These are phyloP conservation scores for Acacia concinna DNA, from an alignment of 331 rosid species.

Conservation along the genomic window DNA sequence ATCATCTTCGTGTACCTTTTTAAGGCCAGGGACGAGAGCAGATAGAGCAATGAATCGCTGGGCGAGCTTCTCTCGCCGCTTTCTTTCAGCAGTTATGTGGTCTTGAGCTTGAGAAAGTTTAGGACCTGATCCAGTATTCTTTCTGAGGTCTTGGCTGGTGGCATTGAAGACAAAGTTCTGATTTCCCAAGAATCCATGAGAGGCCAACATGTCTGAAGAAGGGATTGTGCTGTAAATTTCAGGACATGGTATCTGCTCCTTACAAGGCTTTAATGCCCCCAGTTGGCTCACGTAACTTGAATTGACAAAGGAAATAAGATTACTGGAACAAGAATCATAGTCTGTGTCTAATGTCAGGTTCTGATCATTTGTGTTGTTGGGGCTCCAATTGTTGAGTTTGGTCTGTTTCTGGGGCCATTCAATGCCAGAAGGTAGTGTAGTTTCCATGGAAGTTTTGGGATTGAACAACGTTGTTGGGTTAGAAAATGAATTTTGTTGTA, in stretches of 20 bases:
- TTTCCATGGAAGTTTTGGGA: slow-evolving; percentile 44
- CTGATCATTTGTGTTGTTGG: slow-evolving; percentile 37
- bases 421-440: slow-evolving; percentile 26
- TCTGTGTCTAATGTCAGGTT: slow-evolving; percentile 27
- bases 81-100: slow-evolving; percentile 83
- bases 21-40: slow-evolving; percentile 85
- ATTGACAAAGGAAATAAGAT: slow-evolving; percentile 51
- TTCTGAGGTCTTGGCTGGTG: slow-evolving; percentile 40
- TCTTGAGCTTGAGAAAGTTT: slow-evolving; percentile 68
- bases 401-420: slow-evolving; percentile 56
- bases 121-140: slow-evolving; percentile 38
- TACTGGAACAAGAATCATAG: slow-evolving; percentile 45
- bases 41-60: slow-evolving; percentile 85
- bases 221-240: slow-evolving; percentile 37
- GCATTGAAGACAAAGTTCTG: slow-evolving; percentile 43
- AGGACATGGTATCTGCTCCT: slow-evolving; percentile 57
- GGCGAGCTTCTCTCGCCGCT: slow-evolving; percentile 87
- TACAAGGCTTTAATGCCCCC: slow-evolving; percentile 54
- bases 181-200: slow-evolving; percentile 51
- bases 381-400: slow-evolving; percentile 43
- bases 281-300: slow-evolving; percentile 48
- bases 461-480: slow-evolving; percentile 33
- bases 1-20: slow-evolving; percentile 66
- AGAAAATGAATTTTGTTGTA: slow-evolving; percentile 48
- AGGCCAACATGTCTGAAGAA: slow-evolving; percentile 47